A percentile compares a stretch with the other conserved stretches of the same genome.
phyloP scores from a whole-genome alignment of 148 eudicot species.

The Rhododendron williamsianum region DNA sequence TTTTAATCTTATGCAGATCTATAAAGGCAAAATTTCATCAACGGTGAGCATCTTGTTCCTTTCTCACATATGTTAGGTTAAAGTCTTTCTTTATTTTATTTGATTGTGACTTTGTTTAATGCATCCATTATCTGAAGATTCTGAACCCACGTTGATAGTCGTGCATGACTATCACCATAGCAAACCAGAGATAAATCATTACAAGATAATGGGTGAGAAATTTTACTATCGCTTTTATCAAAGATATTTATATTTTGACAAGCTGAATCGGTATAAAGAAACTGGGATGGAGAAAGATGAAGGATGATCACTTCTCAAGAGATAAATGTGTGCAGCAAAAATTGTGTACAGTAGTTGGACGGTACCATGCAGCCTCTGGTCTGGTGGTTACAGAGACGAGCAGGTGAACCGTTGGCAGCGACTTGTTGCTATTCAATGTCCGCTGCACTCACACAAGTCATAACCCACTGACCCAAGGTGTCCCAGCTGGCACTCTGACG shows the following conservation, averaged over 20 bases:
- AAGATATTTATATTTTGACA: background rate
- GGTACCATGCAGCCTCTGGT: background rate
- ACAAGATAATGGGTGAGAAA: background rate
- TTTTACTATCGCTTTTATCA: background rate
- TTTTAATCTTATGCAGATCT: slow-evolving; percentile 5
- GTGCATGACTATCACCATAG: background rate
- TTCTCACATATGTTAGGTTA: background rate
- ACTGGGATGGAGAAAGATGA: background rate
- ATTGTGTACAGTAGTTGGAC: background rate
- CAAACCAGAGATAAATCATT: background rate
- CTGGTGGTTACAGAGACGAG: background rate
- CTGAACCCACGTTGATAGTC: background rate
- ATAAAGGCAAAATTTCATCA: slow-evolving; percentile 12
- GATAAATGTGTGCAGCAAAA: background rate
- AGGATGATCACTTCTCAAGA: background rate
- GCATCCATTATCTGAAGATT: background rate
- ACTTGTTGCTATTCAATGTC: background rate
- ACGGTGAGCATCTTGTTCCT: slow-evolving; percentile 12
- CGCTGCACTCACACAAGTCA: background rate
- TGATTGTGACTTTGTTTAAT: background rate
- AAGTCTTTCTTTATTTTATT: background rate
- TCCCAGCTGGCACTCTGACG: background rate
- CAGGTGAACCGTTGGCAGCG: background rate
- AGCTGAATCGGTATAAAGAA: background rate
- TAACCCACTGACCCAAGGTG: background rate